Percentiles rank a stretch among this genome's conserved stretches.
Evolutionary conservation across 139 green algal species (phyloP).

Genomic region (Chlamydomonas eustigma): DNA sequence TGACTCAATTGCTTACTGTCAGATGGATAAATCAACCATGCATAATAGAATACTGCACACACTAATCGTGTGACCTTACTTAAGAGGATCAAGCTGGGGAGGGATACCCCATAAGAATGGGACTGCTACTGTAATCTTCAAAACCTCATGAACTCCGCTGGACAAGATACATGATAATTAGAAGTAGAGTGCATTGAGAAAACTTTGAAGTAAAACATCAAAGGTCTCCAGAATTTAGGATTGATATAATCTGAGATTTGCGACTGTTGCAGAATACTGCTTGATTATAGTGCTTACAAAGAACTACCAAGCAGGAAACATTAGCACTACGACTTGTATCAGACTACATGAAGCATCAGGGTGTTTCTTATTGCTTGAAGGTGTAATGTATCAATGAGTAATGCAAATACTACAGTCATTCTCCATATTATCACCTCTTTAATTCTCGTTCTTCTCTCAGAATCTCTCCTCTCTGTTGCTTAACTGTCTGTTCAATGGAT

Average conservation of each 20-base stretch:
- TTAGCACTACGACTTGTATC: too few relatives aligned
- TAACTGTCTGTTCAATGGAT: conserved; percentile 40
- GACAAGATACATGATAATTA: not conserved
- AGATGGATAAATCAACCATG: not conserved
- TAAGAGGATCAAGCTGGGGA: conserved; percentile 61
- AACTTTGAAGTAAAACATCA: not conserved
- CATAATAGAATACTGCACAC: not conserved
- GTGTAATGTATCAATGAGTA: not conserved
- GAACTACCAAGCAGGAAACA: too few relatives aligned
- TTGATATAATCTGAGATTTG: not conserved
- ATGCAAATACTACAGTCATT: not conserved
- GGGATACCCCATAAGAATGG: conserved; percentile 76
- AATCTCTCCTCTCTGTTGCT: conserved; percentile 43
- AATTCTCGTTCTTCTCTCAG: conserved; percentile 42
- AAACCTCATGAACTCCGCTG: conserved; percentile 37
- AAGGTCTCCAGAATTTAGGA: not conserved
- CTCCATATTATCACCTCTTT: conserved; percentile 29
- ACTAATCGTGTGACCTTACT: conserved; percentile 16
- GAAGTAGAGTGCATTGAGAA: not conserved
- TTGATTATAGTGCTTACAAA: not conserved
- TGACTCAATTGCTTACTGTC: not conserved
- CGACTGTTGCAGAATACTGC: not conserved
- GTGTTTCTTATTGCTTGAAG: too few relatives aligned
- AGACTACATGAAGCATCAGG: too few relatives aligned
- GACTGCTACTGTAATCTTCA: conserved; percentile 64